Percentiles rank a stretch among this genome's conserved stretches.
phyloP scores from a whole-genome alignment of 495 filamentous ascomycete genomes.

The Xylaria sp. region DNA sequence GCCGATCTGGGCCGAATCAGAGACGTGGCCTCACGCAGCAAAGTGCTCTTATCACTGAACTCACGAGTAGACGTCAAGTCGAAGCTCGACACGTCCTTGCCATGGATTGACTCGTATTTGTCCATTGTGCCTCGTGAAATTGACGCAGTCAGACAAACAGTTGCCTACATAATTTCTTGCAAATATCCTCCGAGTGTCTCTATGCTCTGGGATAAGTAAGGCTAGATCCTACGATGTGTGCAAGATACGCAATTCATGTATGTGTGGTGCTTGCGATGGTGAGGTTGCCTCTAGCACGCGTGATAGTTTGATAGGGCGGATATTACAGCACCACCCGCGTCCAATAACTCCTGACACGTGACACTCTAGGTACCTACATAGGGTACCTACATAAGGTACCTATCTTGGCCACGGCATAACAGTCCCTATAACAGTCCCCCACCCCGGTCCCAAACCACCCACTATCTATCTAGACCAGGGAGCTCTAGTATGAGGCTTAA shows the following conservation, averaged over 20 bases:
- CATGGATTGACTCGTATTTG: conserved; percentile 51
- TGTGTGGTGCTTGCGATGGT: background rate
- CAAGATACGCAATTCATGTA: background rate
- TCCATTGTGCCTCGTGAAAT: conserved; percentile 42
- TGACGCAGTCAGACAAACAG: background rate
- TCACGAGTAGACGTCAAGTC: conserved; percentile 50
- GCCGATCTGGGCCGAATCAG: conserved; percentile 62
- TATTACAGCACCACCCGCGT: background rate
- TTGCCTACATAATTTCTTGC: conserved; percentile 19
- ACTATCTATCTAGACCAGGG: background rate
- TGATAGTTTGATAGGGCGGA: background rate
- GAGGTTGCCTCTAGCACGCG: background rate
- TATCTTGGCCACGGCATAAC: background rate
- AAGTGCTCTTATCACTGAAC: conserved; percentile 6
- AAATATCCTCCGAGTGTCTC: background rate
- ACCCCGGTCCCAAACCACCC: background rate
- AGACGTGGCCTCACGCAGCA: background rate
- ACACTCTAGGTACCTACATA: conserved; percentile 3
- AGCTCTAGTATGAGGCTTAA: conserved; percentile 21
- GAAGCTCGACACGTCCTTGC: conserved; percentile 55
- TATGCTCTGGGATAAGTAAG: background rate
- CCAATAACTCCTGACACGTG: conserved; percentile 3
- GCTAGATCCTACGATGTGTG: background rate
- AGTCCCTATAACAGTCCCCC: background rate
- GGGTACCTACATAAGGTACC: background rate